Evolutionary conservation across 352 stramenopile genomes (phyloP), one percentile per base, ranked within the genome.

Genomic region (Globisporangium solare): DNA sequence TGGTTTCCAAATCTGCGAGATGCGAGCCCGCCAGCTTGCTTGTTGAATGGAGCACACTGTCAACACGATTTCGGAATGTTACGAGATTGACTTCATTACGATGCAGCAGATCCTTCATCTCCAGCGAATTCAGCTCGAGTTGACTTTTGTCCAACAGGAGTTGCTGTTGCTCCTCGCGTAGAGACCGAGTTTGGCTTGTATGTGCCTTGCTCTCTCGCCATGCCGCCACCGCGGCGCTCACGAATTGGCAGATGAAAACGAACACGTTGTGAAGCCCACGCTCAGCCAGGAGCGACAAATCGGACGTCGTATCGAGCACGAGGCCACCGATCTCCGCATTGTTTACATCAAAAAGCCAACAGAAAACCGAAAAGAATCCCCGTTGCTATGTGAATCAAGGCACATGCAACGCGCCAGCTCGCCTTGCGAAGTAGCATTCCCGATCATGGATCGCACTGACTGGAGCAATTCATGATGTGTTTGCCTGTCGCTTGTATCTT

Each of bases 21-120:
- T 46, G 60, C 1, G 24, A n/a, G 18, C 13, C 11, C 10, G 46
- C 35, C 0, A 13, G 15, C 10, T 24, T 39, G 35, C 54, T 51
- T 4, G 40, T 40, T 17, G 51, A 51, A 14, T 2, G 18, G 17
- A 46, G n/a, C 1, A 60, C 53, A 3, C 42, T 21, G 5, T 51
- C 21, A 40, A 40, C 39, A 47, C 56, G 21, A 14, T 12, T 50
- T 27, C 35, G 51, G 15, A 60, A 17, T 5, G 8, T 31, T 6
- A 31, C 13, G 10, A 60, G 8, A 31, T 39, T 42, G 5, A 47
- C 45, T 51, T 64, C 58, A 6, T 49, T 60, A 17, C 15, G 50
- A n/a, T 56, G 51, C 52, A 64, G 37, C 18, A 60, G 51, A 3
- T 20, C n/a, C 47, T 55, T 64, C 39, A 64, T 50, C 47, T 59